Conservation (phyloP, 305 asterid genomes). For the Solanum chacoense region DNA sequence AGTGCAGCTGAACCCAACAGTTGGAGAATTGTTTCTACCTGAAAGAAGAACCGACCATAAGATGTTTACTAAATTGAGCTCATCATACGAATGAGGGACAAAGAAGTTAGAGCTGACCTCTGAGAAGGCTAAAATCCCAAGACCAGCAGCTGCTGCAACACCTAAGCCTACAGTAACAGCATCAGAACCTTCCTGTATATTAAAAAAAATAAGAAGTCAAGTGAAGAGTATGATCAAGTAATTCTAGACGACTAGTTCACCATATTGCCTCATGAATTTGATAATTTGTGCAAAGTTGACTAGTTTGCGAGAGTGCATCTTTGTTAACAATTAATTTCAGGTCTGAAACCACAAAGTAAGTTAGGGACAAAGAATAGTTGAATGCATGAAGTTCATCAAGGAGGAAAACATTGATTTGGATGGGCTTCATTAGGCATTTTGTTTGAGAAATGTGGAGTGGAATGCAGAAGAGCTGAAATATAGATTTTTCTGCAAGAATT, state of each 20-base stretch:
- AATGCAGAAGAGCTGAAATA: not conserved
- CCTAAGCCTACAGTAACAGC: slow-evolving; percentile 50
- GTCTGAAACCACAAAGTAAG: not conserved
- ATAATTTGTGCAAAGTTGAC: not conserved
- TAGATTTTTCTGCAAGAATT: not conserved
- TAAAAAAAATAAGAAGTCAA: not conserved
- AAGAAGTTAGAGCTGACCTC: slow-evolving; percentile 39
- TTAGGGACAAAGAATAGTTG: not conserved
- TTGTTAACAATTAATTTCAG: not conserved
- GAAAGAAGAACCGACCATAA: slow-evolving; percentile 4
- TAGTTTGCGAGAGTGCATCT: not conserved
- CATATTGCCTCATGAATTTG: not conserved
- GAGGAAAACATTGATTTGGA: not conserved
- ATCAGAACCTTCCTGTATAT: slow-evolving; percentile 55
- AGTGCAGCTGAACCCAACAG: slow-evolving; percentile 79
- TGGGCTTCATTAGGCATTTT: not conserved
- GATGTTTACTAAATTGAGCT: not conserved
- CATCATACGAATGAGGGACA: not conserved
- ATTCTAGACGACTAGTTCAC: not conserved
- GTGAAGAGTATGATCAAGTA: not conserved
- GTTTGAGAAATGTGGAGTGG: not conserved
- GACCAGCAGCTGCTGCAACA: slow-evolving; percentile 70
- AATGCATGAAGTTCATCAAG: not conserved
- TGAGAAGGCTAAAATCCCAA: slow-evolving; percentile 63
- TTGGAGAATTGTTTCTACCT: slow-evolving; percentile 91